phyloP scores from a whole-genome alignment of 2,329 filamentous ascomycete genomes.

The Colletotrichum sp. region DNA sequence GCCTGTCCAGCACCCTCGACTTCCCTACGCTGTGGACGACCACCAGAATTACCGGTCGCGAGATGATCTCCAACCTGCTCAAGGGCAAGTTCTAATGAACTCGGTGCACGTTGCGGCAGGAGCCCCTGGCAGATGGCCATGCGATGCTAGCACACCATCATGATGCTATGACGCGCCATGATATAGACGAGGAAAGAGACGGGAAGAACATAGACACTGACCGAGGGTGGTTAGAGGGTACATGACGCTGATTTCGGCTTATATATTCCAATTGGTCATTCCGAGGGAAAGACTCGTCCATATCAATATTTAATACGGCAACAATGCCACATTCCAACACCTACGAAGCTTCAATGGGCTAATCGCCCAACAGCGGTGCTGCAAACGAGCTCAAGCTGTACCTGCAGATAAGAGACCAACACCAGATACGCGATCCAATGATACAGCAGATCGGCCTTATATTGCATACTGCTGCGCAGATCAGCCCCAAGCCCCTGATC shows the following conservation, averaged over 20 bases:
- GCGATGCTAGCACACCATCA: not conserved
- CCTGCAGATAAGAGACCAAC: slow-evolving; percentile 12
- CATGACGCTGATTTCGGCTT: not conserved
- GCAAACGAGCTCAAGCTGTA: not conserved
- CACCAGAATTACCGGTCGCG: slow-evolving; percentile 72
- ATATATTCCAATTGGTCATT: not conserved
- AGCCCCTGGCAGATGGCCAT: not conserved
- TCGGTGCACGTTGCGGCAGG: not conserved
- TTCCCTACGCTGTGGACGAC: slow-evolving; percentile 85
- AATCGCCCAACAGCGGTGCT: no score
- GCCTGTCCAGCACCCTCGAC: slow-evolving; percentile 80
- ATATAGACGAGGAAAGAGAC: not conserved
- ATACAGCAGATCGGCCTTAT: not conserved
- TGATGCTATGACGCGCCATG: not conserved
- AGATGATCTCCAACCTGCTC: slow-evolving; percentile 78
- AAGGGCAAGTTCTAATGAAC: slow-evolving; percentile 69
- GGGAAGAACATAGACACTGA: not conserved
- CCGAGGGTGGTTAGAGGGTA: not conserved
- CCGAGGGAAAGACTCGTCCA: not conserved
- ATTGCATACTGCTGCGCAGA: not conserved
- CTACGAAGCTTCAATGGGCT: not conserved
- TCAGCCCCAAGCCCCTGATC: not conserved
- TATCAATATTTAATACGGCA: slow-evolving; percentile 4
- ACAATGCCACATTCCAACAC: not conserved
- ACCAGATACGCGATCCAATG: not conserved